These are phyloP conservation scores for Conringia planisiliqua DNA, from an alignment of 345 rosid genomes.

Conservation along the genomic window DNA sequence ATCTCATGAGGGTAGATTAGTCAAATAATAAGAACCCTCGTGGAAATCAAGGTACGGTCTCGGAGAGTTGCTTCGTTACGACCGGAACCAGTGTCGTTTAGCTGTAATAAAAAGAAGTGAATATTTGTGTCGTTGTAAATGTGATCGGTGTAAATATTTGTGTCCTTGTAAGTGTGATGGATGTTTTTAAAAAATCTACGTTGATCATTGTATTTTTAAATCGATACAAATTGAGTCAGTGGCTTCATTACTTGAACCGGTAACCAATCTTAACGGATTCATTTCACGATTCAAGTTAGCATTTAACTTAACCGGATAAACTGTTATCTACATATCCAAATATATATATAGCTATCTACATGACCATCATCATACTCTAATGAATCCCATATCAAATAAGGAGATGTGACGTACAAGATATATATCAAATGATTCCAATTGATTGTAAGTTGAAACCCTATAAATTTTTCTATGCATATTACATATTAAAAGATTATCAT, in stretches of 20 bases:
- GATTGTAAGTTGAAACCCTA: neutral
- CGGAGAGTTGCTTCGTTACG: neutral
- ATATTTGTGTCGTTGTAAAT: neutral
- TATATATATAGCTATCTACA: too few species aligned
- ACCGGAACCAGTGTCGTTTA: conserved; percentile 1
- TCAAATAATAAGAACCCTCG: neutral
- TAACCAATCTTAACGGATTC: neutral
- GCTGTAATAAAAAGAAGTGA: conserved; percentile 2
- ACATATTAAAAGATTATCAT: neutral
- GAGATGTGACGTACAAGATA: neutral
- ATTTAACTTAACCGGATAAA: too few species aligned
- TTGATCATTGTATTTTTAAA: neutral
- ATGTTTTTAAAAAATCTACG: neutral
- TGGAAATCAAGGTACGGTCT: conserved; percentile 15
- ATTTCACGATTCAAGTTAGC: neutral
- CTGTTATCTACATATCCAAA: neutral
- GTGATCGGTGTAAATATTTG: neutral
- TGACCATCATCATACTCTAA: neutral
- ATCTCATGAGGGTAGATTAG: neutral
- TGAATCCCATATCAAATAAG: neutral
- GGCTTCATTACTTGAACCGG: neutral
- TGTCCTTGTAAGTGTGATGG: neutral
- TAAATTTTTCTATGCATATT: neutral
- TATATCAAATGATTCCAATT: neutral
- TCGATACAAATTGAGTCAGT: neutral